Evolutionary conservation across 1,284 basidiomycete genomes (phyloP).

Genomic region (Apiotrichum sp.): DNA sequence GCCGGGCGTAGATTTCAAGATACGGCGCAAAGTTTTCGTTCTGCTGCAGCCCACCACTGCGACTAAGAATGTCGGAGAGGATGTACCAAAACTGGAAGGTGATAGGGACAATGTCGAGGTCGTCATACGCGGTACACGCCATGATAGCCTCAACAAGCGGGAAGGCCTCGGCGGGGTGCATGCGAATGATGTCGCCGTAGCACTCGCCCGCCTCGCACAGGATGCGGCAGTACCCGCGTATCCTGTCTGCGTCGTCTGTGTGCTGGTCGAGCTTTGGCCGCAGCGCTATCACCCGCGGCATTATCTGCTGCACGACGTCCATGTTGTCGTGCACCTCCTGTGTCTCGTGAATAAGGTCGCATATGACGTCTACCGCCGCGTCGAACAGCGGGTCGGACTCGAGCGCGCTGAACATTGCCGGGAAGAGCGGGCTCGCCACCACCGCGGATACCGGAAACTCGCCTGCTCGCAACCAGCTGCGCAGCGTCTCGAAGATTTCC

Average conservation of each 20-base stretch:
- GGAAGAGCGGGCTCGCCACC: constrained; percentile 74
- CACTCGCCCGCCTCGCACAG: constrained; percentile 95
- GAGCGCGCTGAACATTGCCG: constrained; percentile 75
- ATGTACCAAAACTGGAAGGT: constrained; percentile 99
- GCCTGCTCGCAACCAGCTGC: constrained; percentile 82
- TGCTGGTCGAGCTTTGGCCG: constrained; percentile 56
- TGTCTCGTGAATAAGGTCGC: constrained; percentile 95
- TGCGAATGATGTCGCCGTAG: constrained; percentile 81
- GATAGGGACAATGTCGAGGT: constrained; percentile 94
- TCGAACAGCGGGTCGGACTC: constrained; percentile 84
- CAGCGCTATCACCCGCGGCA: constrained; percentile 72
- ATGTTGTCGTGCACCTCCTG: constrained; percentile 96
- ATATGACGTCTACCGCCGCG: constrained; percentile 81
- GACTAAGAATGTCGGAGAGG: constrained; percentile 70
- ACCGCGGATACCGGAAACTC: constrained; percentile 67
- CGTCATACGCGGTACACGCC: constrained; percentile 86
- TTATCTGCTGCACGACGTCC: constrained; percentile 76
- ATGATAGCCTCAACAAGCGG: constrained; percentile 92
- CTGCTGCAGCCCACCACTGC: constrained; percentile 15
- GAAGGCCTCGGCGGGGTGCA: constrained; percentile 82
- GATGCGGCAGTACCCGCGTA: constrained; percentile 84
- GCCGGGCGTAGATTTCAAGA: constrained; percentile 69
- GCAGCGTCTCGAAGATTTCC: constrained; percentile 79
- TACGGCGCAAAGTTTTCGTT: constrained; percentile 50
- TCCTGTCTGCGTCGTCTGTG: constrained; percentile 74